Evolutionary conservation across 2,329 filamentous ascomycete genomes (phyloP), one percentile per base, ranked within the genome.

Genomic region (Fusarium anguioides): DNA sequence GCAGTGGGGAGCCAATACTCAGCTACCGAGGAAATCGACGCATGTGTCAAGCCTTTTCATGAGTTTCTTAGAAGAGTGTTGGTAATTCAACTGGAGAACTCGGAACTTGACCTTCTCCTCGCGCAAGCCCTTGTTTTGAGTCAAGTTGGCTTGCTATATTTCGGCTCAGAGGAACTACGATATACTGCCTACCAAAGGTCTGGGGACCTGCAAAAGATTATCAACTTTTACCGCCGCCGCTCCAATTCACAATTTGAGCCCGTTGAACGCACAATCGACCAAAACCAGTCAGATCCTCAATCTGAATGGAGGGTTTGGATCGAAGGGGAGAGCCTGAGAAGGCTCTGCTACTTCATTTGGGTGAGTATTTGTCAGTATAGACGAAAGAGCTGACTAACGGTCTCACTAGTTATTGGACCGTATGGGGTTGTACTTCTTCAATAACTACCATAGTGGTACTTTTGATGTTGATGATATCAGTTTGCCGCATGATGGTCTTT

Each of bases 1-100:
- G 53, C 70, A 6, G 42, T 73, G 6, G 74, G 73, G 5, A 64
- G 56, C 6, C 74, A 75, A 4, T 75, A 75, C 23, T 65, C 66
- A 1, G 47, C 57, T 8, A 73, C 72, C 0, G 29, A 48, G 1
- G 71, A 75, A 9, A 59, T 75, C 1, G 45, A 61, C 4, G 39
- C 49, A 3, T 62, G 69, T 23, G 66, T 75, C 4, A 11, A 35
- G 1, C 72, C 70, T 3, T 21, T 75, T 8, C 71, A 75, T 6
- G 67, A 75, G 24, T 72, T 73, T 20, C 39, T 74, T 0, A 47
- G 71, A 6, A 55, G 70, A n/a, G 62, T 40, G 3, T n/a, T 64
- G 18, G 17, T 49, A 2, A 33, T 69, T 6, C 41, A 58, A 2
- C 14, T 59, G 9, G 59, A 64, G 14, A 36, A 42, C 2, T 42